Percentiles rank a stretch among this genome's conserved stretches.
phyloP scores from a whole-genome alignment of 2,329 filamentous ascomycete genomes.

The Tothia fuscella region DNA sequence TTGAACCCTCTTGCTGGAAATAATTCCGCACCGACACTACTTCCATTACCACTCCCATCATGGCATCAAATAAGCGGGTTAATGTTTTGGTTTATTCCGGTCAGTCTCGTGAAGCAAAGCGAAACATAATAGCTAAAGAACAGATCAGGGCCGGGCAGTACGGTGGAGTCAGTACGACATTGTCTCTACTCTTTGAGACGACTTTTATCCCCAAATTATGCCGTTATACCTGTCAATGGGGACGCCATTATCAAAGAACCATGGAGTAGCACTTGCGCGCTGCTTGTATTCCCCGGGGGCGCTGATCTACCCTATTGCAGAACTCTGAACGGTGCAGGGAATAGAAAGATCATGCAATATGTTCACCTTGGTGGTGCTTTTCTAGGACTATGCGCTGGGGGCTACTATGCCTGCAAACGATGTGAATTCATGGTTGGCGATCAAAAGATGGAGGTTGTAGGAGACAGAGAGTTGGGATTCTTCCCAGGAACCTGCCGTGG shows the following conservation, averaged over 20 bases:
- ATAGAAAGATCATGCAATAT: constrained; percentile 71
- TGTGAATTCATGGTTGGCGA: constrained; percentile 93
- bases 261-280: constrained; percentile 74
- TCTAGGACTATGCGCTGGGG: constrained; percentile 86
- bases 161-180: constrained; percentile 78
- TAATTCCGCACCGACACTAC: not conserved
- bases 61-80: constrained; percentile 59
- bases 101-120: constrained; percentile 27
- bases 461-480: constrained; percentile 73
- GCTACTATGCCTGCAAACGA: constrained; percentile 69
- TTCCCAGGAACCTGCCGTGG: constrained; percentile 80
- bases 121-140: not conserved
- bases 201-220: constrained; percentile 81
- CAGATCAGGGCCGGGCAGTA: constrained; percentile 63
- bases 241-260: constrained; percentile 77
- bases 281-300: constrained; percentile 85
- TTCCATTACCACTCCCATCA: constrained; percentile 21
- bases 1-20: constrained; percentile 6
- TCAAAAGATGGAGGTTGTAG: constrained; percentile 69
- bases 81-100: constrained; percentile 92
- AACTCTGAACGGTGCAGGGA: constrained; percentile 76
- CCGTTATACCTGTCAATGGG: constrained; percentile 74
- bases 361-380: constrained; percentile 77
- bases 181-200: constrained; percentile 77
- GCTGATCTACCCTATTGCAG: constrained; percentile 90